Evolutionary conservation across 495 filamentous ascomycete species (phyloP), one percentile per base, ranked within the genome.

Genomic region (Aspergillus leporis): DNA sequence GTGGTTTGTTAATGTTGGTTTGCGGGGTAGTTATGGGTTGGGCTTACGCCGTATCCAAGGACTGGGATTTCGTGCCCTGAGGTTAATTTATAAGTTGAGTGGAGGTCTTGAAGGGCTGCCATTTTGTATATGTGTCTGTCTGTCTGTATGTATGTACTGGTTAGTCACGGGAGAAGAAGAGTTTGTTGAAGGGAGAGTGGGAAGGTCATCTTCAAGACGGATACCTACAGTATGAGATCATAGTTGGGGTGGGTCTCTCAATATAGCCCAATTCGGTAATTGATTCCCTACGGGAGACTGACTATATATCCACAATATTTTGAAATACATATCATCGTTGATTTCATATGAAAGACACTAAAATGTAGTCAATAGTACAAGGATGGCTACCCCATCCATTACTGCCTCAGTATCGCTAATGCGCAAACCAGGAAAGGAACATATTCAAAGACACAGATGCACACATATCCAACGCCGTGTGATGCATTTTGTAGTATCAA

Each of bases 41-140:
- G 28, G 64, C 86, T 71, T 78, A 89, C 87, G 34, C 88, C 89
- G 67, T 84, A 93, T 36, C 90, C 91, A n/a, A 93, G 63, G 18
- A 81, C 67, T 0, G 91, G 91, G 41, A 95, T 92, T 51, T 91
- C 85, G 72, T 89, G 85, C 50, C 91, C 90, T 47, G 90, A 93
- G 58, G 85, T 86, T 70, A 93, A 75, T 18, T 56, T 64, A 49
- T 73, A 67, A n/a, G 66, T 74, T 2, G 72, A 70, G 21, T 61
- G 68, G 9, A 72, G 67, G 28, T 60, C 64, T 52, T 66, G 60
- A 7, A 69, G 64, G 21, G 61, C 32, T 9, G 66, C 36, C 72
- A 75, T 77, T 14, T 55, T 75, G 53, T 38, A 14, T 47, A 7
- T 10, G 32, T 30, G 4, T n/a, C 21, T 19, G 14, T 32, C 23